Evolutionary conservation across 768 basidiomycete genomes (phyloP).

Genomic region (Fibroporia radiculosa): DNA sequence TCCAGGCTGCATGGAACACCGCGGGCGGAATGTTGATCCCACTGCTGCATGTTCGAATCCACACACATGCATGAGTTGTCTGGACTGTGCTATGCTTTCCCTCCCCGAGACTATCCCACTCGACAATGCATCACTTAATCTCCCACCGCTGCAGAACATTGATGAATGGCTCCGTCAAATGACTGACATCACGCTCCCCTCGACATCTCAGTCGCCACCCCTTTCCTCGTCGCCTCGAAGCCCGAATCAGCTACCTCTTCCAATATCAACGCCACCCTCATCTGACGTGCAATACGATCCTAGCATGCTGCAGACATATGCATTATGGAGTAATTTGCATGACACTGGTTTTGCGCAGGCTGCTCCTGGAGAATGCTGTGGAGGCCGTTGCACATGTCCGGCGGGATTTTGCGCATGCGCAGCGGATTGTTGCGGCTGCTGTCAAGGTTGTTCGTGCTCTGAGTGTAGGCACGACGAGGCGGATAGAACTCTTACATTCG

Average conservation of each 20-base stretch:
- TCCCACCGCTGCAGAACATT: conserved; percentile 32
- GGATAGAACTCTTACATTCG: conserved; percentile 20
- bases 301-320: conserved; percentile 11
- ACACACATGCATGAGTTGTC: conserved; percentile 37
- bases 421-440: conserved; percentile 23
- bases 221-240: background rate
- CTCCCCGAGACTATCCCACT: conserved; percentile 36
- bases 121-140: conserved; percentile 33
- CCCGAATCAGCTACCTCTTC: background rate
- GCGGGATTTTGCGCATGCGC: conserved; percentile 26
- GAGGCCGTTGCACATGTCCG: conserved; percentile 27
- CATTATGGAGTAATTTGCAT: conserved; percentile 13
- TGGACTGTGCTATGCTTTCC: conserved; percentile 57
- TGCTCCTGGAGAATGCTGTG: conserved; percentile 21
- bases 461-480: conserved; percentile 16
- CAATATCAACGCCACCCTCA: conserved; percentile 1
- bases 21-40: conserved; percentile 16
- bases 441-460: conserved; percentile 24
- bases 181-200: conserved; percentile 22
- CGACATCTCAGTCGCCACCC: conserved; percentile 9
- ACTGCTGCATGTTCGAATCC: conserved; percentile 27
- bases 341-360: conserved; percentile 1
- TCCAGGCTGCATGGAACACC: conserved; percentile 57
- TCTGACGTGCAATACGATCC: conserved; percentile 12
- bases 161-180: conserved; percentile 62